Percentiles rank a stretch among this genome's conserved stretches.
Evolutionary conservation across 768 basidiomycete genomes (phyloP).

Genomic region (Tephrocybe sp.): DNA sequence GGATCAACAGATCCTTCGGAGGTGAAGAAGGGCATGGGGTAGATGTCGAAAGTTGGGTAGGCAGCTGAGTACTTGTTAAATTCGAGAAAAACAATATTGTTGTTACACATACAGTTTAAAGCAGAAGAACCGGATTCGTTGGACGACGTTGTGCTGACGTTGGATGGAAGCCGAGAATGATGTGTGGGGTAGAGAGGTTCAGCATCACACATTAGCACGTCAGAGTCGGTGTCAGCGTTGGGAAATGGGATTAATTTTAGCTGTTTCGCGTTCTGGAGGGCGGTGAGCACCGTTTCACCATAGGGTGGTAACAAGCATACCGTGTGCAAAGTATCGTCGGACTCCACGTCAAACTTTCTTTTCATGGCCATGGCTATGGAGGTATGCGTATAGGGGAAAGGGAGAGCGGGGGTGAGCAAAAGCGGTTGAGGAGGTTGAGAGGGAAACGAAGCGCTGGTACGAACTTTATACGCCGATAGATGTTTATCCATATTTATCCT

Average conservation of each 20-base stretch:
- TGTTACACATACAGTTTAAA: conserved; percentile 40
- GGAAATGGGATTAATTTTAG: conserved; percentile 76
- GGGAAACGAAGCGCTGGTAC: conserved; percentile 10
- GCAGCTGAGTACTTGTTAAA: conserved; percentile 28
- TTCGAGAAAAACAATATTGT: background rate
- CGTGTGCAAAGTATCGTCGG: conserved; percentile 48
- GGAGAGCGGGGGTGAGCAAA: conserved; percentile 14
- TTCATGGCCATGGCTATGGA: conserved; percentile 60
- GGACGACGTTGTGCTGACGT: conserved; percentile 59
- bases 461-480: conserved; percentile 27
- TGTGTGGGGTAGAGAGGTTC: conserved; percentile 52
- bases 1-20: conserved; percentile 44
- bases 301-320: conserved; percentile 30
- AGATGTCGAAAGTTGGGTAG: conserved; percentile 64
- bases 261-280: conserved; percentile 57
- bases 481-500: conserved; percentile 23
- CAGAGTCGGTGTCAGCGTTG: conserved; percentile 56
- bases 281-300: conserved; percentile 20
- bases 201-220: conserved; percentile 71
- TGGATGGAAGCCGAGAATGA: conserved; percentile 64
- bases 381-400: conserved; percentile 9
- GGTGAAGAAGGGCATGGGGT: conserved; percentile 53
- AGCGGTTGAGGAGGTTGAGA: conserved; percentile 19
- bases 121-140: conserved; percentile 46
- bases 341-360: conserved; percentile 67